Conservation (phyloP, 1,284 basidiomycete species). For the Leucoagaricus sp. region DNA sequence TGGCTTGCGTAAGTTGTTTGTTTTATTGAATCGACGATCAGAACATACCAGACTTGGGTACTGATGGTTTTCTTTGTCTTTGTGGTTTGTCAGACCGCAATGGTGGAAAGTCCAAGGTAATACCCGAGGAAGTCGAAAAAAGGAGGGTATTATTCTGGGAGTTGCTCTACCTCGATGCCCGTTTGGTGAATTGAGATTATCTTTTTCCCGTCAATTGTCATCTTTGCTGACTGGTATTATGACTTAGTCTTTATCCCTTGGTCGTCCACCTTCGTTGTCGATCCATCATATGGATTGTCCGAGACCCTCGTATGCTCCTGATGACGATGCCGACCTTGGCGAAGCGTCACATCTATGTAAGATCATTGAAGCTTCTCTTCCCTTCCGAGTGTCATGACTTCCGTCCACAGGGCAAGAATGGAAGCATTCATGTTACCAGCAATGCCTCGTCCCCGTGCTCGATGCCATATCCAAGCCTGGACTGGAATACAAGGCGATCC, state of each 20-base stretch:
- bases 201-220: neutral
- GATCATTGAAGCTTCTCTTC: constrained; percentile 14
- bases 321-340: constrained; percentile 32
- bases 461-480: constrained; percentile 56
- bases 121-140: constrained; percentile 47
- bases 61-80: constrained; percentile 7
- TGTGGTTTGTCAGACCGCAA: constrained; percentile 37
- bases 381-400: constrained; percentile 1
- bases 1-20: constrained; percentile 51
- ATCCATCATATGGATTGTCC: constrained; percentile 43
- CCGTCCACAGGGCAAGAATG: constrained; percentile 52
- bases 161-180: constrained; percentile 44
- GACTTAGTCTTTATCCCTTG: constrained; percentile 41
- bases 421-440: constrained; percentile 60
- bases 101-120: constrained; percentile 41
- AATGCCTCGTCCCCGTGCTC: constrained; percentile 57
- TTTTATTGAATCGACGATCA: neutral
- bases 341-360: constrained; percentile 41
- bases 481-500: constrained; percentile 51
- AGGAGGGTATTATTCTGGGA: constrained; percentile 48
- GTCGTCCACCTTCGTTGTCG: constrained; percentile 45
- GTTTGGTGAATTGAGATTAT: constrained; percentile 32
- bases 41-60: neutral
- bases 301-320: constrained; percentile 41
- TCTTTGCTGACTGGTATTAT: neutral